A percentile compares a stretch with the other conserved stretches of the same genome.
Evolutionary conservation across 306 rosid species (phyloP).

Genomic region (Quercus engelmannii): DNA sequence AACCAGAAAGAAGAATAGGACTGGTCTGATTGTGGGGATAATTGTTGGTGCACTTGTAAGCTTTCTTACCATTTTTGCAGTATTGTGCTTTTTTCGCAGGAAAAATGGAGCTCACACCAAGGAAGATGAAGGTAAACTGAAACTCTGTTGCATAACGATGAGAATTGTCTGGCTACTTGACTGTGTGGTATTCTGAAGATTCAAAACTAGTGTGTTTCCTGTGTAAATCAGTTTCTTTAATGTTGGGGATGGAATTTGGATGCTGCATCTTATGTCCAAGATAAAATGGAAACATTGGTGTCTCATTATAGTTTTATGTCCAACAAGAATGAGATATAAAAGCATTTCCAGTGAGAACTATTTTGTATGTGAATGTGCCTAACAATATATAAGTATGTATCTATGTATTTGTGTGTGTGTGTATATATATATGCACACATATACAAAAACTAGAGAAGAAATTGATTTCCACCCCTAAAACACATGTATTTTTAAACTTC

Average conservation of each 20-base stretch:
- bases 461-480: background rate
- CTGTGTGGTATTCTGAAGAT: background rate
- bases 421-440: background rate
- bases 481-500: background rate
- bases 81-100: conserved; percentile 35
- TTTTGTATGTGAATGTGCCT: background rate
- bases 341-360: background rate
- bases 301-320: background rate
- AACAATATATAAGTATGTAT: background rate
- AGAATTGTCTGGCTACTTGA: background rate
- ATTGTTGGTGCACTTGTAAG: conserved; percentile 52
- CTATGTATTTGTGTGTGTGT: background rate
- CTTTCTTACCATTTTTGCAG: conserved; percentile 30
- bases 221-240: background rate
- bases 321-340: background rate
- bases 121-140: conserved; percentile 53
- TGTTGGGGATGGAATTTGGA: background rate
- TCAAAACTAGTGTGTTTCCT: background rate
- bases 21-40: conserved; percentile 60
- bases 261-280: background rate
- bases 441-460: background rate
- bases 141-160: background rate
- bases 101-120: conserved; percentile 27
- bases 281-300: background rate
- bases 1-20: conserved; percentile 38